Evolutionary conservation across 2,329 filamentous ascomycete species (phyloP).

Genomic region (Ophidiomyces ophidiicola): DNA sequence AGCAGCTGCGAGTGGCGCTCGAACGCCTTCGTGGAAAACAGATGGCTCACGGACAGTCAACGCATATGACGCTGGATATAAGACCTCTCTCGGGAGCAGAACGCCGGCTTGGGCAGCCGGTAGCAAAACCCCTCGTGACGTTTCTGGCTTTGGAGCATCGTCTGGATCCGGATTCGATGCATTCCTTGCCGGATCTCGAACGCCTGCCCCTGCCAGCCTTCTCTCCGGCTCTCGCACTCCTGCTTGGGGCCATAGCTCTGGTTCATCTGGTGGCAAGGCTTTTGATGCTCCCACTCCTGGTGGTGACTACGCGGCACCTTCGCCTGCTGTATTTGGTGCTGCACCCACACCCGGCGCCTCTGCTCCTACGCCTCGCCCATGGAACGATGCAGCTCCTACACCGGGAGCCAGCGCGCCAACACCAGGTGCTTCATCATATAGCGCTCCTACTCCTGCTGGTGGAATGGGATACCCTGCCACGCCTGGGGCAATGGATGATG

Average conservation of each 20-base stretch:
- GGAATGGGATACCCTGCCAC: conserved; percentile 27
- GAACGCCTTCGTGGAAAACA: conserved; percentile 45
- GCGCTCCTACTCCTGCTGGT: conserved; percentile 39
- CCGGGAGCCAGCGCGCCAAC: conserved; percentile 37
- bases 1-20: conserved; percentile 32
- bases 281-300: conserved; percentile 69
- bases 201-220: conserved; percentile 58
- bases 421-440: conserved; percentile 32
- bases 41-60: conserved; percentile 41
- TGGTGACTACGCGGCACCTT: conserved; percentile 52
- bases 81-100: conserved; percentile 56
- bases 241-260: conserved; percentile 29
- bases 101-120: conserved; percentile 71
- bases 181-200: conserved; percentile 61
- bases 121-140: conserved; percentile 57
- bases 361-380: conserved; percentile 41
- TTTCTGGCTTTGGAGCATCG: conserved; percentile 44
- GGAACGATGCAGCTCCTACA: conserved; percentile 35
- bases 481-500: conserved; percentile 30
- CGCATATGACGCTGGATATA: conserved; percentile 57
- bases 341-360: conserved; percentile 60
- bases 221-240: conserved; percentile 36
- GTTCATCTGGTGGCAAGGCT: conserved; percentile 24
- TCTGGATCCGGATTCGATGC: conserved; percentile 57
- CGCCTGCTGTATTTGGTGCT: conserved; percentile 43